Base-by-base conservation (phyloP, 2,329 filamentous ascomycete genomes). In the Alternaria angustiovoidea region DNA sequence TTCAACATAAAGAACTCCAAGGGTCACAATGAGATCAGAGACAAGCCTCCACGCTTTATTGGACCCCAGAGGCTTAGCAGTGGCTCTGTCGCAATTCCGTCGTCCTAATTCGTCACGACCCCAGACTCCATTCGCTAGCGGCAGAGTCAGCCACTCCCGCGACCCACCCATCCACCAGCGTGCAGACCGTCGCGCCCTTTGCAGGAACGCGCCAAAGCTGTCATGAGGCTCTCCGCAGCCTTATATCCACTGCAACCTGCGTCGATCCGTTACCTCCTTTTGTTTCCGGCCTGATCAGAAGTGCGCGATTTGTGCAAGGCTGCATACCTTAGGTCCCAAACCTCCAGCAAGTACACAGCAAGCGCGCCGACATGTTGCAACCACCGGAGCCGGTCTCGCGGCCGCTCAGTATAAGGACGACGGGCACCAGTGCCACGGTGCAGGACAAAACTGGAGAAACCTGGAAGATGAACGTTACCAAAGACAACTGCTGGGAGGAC, bases 401-500 rank as follows among this genome's bases (percentile, higher is more conserved):
- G 58, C 72, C 75, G 55, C 65, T 73, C 46, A 77, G 74, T 61
- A 69, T 79, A 49, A 73, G 70, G 64, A 76, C 75, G 36, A 76
- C 68, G 43, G 74, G 66, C 38, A 78, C 75, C 7, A 69, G 70
- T 59, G 76, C 73, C 43, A 75, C 76, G 4, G 69, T 70, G 28
- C 67, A 73, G 42, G 79, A 82, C 62, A 80, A 79, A 65, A 76
- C 80, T 12, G 82, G 82, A 18, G 71, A 76, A 49, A 74, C 76
- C 36, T 84, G 82, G 82, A 77, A 80, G 41, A 68, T 72, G 60
- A 64, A 69, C 5, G 78, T 83, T 5, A 71, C 66, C 41, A 64
- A 69, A 20, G 75, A 81, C 20, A 81, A 82, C 67, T 78, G 81
- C 44, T 84, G 82, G 82, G 78, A 81, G 52, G 80, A 82, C 53